A percentile compares a stretch with the other conserved stretches of the same genome.
Evolutionary conservation across 805 yeast species (phyloP).

Genomic region (Zygoascus biomembranicola): DNA sequence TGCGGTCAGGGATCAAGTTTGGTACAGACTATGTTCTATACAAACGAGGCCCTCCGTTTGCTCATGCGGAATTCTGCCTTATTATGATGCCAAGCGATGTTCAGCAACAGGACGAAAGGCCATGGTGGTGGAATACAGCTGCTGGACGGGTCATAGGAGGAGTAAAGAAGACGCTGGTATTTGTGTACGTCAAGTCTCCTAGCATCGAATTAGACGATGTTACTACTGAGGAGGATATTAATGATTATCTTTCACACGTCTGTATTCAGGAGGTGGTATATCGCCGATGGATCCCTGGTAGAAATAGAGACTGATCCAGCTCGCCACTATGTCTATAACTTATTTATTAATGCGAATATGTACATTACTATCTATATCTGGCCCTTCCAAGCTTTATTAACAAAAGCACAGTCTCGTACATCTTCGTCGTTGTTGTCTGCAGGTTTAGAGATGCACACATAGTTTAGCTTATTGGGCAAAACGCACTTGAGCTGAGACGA

Average conservation of each 20-base stretch:
- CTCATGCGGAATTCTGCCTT: slow-evolving; percentile 84
- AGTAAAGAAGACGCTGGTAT: slow-evolving; percentile 69
- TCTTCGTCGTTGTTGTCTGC: slow-evolving; percentile 44
- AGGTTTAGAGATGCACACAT: slow-evolving; percentile 79
- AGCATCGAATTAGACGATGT: slow-evolving; percentile 12
- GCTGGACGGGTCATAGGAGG: slow-evolving; percentile 76
- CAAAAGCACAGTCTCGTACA: slow-evolving; percentile 82
- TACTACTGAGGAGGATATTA: slow-evolving; percentile 7
- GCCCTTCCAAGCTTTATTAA: slow-evolving; percentile 60
- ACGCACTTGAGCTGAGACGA: slow-evolving; percentile 75
- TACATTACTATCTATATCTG: slow-evolving; percentile 26
- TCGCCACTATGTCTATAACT: neutral
- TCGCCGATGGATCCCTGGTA: slow-evolving; percentile 78
- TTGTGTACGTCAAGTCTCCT: slow-evolving; percentile 59
- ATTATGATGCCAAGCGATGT: slow-evolving; percentile 34
- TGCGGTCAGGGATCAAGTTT: slow-evolving; percentile 82
- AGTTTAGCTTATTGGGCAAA: slow-evolving; percentile 56
- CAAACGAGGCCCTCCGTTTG: slow-evolving; percentile 88
- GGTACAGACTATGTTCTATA: slow-evolving; percentile 82
- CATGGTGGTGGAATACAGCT: slow-evolving; percentile 58
- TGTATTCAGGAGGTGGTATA: slow-evolving; percentile 58
- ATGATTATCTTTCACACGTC: slow-evolving; percentile 35
- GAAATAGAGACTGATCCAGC: slow-evolving; percentile 58
- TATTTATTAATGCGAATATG: neutral
- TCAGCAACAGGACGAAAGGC: slow-evolving; percentile 24